A percentile compares a stretch with the other conserved stretches of the same genome.
Evolutionary conservation across 495 filamentous ascomycete species (phyloP).

Genomic region (Aspergillus kassunensis): DNA sequence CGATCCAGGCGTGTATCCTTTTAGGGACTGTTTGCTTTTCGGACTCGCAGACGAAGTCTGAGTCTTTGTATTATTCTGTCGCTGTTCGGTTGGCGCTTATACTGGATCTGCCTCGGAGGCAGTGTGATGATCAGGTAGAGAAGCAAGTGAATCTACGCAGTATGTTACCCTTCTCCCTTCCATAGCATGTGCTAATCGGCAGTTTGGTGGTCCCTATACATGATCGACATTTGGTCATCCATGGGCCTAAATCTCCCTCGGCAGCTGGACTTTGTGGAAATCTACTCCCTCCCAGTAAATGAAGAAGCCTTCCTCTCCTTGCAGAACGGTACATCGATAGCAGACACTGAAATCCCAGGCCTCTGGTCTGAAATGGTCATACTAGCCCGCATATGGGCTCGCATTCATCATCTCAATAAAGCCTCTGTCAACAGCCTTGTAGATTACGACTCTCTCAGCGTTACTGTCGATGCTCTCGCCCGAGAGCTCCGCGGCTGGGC

Average conservation of each 20-base stretch:
- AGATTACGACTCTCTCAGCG: not conserved
- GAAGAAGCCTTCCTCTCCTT: not conserved
- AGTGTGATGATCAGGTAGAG: not conserved
- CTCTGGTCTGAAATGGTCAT: not conserved
- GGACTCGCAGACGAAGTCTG: not conserved
- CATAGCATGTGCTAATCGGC: not conserved
- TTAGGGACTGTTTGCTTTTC: not conserved
- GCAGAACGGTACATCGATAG: not conserved
- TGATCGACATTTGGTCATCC: slow-evolving; percentile 1
- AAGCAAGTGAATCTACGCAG: not conserved
- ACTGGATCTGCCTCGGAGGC: not conserved
- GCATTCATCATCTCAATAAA: not conserved
- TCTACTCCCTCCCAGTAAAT: not conserved
- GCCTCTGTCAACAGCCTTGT: not conserved
- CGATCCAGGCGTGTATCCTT: not conserved
- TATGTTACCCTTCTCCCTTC: not conserved
- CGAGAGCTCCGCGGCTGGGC: not conserved
- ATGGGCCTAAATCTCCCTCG: not conserved
- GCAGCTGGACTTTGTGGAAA: not conserved
- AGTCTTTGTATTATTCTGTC: not conserved
- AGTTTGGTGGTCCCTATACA: slow-evolving; percentile 4
- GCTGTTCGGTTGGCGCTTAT: not conserved
- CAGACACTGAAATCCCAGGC: not conserved
- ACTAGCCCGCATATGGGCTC: not conserved
- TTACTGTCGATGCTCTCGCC: not conserved